Conservation (phyloP, 2,329 filamentous ascomycete species). For the Fulvia fulva region DNA sequence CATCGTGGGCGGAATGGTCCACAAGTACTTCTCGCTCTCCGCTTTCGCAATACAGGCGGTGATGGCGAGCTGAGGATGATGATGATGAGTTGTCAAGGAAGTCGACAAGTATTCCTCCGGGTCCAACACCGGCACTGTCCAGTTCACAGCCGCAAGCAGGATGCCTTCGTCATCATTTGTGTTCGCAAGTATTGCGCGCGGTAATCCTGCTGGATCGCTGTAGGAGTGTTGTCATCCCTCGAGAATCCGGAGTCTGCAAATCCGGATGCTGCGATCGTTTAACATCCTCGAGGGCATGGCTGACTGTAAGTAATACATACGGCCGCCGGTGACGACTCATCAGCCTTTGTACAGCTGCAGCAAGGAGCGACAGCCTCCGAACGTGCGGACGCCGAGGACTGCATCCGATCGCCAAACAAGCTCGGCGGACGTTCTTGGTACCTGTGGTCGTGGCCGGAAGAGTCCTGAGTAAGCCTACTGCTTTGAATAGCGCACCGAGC, state of each 20-base stretch:
- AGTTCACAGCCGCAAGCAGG: background rate
- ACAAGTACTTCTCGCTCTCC: background rate
- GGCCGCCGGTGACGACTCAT: background rate
- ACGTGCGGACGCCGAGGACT: background rate
- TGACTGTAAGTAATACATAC: background rate
- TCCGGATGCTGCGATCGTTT: background rate
- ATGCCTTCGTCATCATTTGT: background rate
- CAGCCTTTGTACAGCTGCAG: background rate
- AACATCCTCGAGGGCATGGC: background rate
- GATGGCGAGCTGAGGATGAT: background rate
- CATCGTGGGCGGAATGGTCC: background rate
- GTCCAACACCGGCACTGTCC: background rate
- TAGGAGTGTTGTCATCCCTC: background rate
- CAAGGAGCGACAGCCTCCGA: background rate
- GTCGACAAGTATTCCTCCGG: background rate
- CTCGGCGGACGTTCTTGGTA: background rate
- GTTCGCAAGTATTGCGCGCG: constrained; percentile 1
- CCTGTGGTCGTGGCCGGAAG: background rate
- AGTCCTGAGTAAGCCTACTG: background rate
- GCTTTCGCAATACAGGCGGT: background rate
- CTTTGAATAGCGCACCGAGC: background rate
- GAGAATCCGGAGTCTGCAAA: background rate
- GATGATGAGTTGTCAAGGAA: background rate
- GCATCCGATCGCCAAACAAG: background rate
- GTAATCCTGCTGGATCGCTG: background rate